Evolutionary conservation across 2,329 filamentous ascomycete species (phyloP).

Genomic region (Fusarium napiforme): DNA sequence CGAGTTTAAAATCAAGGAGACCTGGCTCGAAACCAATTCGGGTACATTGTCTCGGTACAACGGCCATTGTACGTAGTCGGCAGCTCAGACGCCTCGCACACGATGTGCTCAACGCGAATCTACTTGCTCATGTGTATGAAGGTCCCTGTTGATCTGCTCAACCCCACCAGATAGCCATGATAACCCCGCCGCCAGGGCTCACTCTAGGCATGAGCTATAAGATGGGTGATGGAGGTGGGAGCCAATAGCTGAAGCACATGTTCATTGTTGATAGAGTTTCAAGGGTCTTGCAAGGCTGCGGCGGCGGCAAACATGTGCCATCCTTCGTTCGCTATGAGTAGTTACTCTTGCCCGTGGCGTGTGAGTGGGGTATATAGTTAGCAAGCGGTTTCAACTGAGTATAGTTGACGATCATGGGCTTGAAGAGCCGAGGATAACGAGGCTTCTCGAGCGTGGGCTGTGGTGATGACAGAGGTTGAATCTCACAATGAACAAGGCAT

Average conservation of each 20-base stretch:
- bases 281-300: constrained; percentile 41
- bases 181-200: constrained; percentile 42
- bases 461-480: not conserved
- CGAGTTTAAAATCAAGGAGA: constrained; percentile 4
- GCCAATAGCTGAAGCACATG: constrained; percentile 59
- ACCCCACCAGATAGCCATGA: constrained; percentile 39
- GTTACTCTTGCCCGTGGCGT: constrained; percentile 18
- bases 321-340: constrained; percentile 42
- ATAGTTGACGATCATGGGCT: constrained; percentile 24
- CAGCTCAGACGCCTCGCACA: constrained; percentile 30
- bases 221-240: constrained; percentile 40
- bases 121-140: constrained; percentile 27
- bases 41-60: constrained; percentile 14
- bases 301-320: constrained; percentile 41
- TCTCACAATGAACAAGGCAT: too few species aligned
- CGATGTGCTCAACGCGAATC: constrained; percentile 27
- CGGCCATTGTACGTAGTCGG: constrained; percentile 13
- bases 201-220: constrained; percentile 5
- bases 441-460: not conserved
- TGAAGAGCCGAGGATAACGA: not conserved
- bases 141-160: constrained; percentile 34
- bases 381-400: constrained; percentile 8
- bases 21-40: constrained; percentile 2
- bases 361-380: constrained; percentile 36
- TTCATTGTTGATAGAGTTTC: constrained; percentile 39